phyloP scores from a whole-genome alignment of 2,329 filamentous ascomycete genomes.

The Cadophora gregata region DNA sequence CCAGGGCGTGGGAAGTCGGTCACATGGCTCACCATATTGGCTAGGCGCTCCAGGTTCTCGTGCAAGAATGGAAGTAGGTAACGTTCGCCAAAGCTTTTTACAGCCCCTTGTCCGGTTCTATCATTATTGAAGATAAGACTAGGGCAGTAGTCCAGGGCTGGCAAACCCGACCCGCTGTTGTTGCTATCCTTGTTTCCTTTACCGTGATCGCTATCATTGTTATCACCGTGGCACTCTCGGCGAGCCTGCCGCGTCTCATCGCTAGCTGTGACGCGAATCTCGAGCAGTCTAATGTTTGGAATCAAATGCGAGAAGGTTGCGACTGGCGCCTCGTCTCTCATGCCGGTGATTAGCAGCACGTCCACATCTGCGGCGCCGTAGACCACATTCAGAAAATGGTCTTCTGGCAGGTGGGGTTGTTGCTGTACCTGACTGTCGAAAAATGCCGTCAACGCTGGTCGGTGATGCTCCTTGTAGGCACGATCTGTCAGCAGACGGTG shows the following conservation, averaged over 20 bases:
- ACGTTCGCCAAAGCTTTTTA: constrained; percentile 51
- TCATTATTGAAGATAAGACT: constrained; percentile 59
- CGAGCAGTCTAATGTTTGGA: constrained; percentile 57
- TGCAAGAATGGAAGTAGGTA: constrained; percentile 50
- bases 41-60: constrained; percentile 53
- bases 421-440: constrained; percentile 53
- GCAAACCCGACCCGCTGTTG: constrained; percentile 35
- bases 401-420: constrained; percentile 53
- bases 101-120: constrained; percentile 47
- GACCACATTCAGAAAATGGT: constrained; percentile 53
- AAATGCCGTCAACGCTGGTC: constrained; percentile 56
- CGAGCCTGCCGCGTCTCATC: constrained; percentile 47
- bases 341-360: constrained; percentile 61
- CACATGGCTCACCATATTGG: constrained; percentile 55
- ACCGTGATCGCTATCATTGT: constrained; percentile 26
- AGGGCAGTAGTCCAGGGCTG: constrained; percentile 46
- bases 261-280: constrained; percentile 55
- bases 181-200: constrained; percentile 35
- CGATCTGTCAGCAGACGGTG: constrained; percentile 57
- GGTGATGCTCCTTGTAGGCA: constrained; percentile 66
- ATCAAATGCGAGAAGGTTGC: constrained; percentile 60
- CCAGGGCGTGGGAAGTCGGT: constrained; percentile 56
- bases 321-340: constrained; percentile 62
- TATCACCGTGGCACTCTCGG: constrained; percentile 39
- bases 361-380: constrained; percentile 50